Percentiles rank a stretch among this genome's conserved stretches.
Evolutionary conservation across 2,329 filamentous ascomycete species (phyloP).

Genomic region (Colletotrichum higginsianum): DNA sequence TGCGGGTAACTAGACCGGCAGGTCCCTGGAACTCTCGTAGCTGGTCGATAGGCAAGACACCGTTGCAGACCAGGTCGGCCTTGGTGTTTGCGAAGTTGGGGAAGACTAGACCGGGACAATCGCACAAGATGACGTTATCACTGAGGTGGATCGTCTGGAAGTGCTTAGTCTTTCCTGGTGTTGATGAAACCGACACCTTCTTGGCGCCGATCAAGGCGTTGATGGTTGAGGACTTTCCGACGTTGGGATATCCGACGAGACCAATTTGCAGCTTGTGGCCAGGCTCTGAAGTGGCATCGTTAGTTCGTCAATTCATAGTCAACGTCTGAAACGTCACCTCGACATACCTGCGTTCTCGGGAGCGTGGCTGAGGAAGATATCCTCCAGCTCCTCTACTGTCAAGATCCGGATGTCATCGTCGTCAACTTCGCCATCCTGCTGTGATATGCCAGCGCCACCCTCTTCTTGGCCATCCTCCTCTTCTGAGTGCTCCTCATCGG

Average conservation of each 20-base stretch:
- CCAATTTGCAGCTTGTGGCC: slow-evolving; percentile 87
- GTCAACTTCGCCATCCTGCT: slow-evolving; percentile 55
- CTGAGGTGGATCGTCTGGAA: slow-evolving; percentile 98
- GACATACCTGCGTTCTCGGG: slow-evolving; percentile 66
- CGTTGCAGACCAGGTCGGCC: slow-evolving; percentile 95
- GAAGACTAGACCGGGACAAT: slow-evolving; percentile 98
- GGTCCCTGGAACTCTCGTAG: slow-evolving; percentile 93
- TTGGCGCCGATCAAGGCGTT: slow-evolving; percentile 98
- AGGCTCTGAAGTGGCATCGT: slow-evolving; percentile 52
- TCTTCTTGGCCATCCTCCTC: slow-evolving; percentile 49
- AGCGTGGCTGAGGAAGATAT: slow-evolving; percentile 84
- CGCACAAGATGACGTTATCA: slow-evolving; percentile 90
- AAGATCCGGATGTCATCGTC: slow-evolving; percentile 83
- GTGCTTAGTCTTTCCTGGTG: slow-evolving; percentile 98
- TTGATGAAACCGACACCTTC: slow-evolving; percentile 98
- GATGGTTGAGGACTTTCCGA: slow-evolving; percentile 99
- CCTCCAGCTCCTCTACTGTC: slow-evolving; percentile 92
- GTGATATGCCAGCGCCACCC: slow-evolving; percentile 52
- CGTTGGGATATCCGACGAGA: slow-evolving; percentile 97
- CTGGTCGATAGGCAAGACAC: slow-evolving; percentile 96
- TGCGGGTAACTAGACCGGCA: slow-evolving; percentile 83
- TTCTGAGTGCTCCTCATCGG: slow-evolving; percentile 54
- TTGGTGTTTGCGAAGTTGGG: slow-evolving; percentile 98
- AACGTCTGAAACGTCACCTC: neutral
- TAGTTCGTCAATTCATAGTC: slow-evolving; percentile 26